Evolutionary conservation across 108 stramenopile genomes (phyloP).

Genomic region (Bacterosira constricta): DNA sequence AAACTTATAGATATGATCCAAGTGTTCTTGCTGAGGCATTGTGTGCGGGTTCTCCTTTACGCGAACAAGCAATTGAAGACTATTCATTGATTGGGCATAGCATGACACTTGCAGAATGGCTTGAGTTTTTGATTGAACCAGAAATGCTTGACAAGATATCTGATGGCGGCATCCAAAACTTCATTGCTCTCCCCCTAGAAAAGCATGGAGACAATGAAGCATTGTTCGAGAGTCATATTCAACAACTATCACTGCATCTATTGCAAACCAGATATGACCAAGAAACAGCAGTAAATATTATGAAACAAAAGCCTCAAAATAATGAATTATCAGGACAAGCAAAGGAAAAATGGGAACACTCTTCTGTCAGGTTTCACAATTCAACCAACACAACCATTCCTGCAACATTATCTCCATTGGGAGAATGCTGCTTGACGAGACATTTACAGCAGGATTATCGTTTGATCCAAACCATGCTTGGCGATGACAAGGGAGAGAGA

Average conservation of each 20-base stretch:
- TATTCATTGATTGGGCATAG: conserved; percentile 1
- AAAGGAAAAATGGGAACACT: neutral
- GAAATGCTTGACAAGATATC: neutral
- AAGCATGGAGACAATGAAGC: neutral
- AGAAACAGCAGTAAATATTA: neutral
- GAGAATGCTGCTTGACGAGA: conserved; percentile 23
- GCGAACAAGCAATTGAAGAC: neutral
- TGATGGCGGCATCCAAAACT: neutral
- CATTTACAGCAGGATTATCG: conserved; percentile 19
- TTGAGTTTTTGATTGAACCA: conserved; percentile 19
- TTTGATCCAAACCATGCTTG: conserved; percentile 26
- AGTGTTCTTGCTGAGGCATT: conserved; percentile 23
- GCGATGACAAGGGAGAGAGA: neutral
- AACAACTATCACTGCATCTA: neutral
- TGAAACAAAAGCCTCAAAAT: neutral
- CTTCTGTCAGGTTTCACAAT: neutral
- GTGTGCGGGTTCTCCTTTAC: conserved; percentile 1
- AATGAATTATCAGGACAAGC: neutral
- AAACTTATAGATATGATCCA: conserved; percentile 11
- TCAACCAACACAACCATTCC: no score
- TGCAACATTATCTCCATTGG: conserved; percentile 1
- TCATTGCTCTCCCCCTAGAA: conserved; percentile 20
- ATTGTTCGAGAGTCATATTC: neutral
- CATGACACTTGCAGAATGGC: conserved; percentile 13
- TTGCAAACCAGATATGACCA: neutral